phyloP scores from a whole-genome alignment of 257 asterid genomes.

The Parsonsia alboflavescens region DNA sequence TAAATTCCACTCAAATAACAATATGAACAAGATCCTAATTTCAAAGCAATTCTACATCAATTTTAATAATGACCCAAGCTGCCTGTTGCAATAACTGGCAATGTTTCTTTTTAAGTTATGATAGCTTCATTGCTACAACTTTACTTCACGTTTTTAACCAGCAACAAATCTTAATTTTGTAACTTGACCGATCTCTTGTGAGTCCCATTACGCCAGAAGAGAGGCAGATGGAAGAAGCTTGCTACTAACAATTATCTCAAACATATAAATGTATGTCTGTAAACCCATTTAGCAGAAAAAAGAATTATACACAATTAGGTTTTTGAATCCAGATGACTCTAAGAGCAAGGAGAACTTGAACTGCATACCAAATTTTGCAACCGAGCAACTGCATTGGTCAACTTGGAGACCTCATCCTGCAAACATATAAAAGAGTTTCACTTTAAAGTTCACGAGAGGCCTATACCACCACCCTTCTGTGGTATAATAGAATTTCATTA shows the following conservation, averaged over 20 bases:
- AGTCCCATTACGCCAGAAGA: background rate
- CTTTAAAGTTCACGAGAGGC: background rate
- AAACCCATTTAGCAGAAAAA: background rate
- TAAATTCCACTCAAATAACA: background rate
- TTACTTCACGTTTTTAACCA: background rate
- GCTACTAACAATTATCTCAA: background rate
- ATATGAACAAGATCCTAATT: background rate
- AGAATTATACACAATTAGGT: background rate
- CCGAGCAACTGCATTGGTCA: conserved; percentile 53
- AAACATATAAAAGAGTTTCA: conserved; percentile 6
- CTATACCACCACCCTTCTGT: background rate
- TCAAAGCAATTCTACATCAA: background rate
- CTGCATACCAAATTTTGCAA: conserved; percentile 51
- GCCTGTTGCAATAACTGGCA: background rate
- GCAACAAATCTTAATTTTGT: background rate
- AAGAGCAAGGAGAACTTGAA: conserved; percentile 4
- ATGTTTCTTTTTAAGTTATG: background rate
- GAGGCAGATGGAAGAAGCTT: background rate
- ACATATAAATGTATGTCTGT: background rate
- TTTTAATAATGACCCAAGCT: background rate
- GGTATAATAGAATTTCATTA: background rate
- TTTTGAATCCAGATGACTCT: background rate
- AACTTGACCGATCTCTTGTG: background rate
- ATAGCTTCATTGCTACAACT: background rate
- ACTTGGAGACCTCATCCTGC: conserved; percentile 80